Evolutionary conservation across 2,329 filamentous ascomycete genomes (phyloP).

Genomic region (Fonsecaea monophora): DNA sequence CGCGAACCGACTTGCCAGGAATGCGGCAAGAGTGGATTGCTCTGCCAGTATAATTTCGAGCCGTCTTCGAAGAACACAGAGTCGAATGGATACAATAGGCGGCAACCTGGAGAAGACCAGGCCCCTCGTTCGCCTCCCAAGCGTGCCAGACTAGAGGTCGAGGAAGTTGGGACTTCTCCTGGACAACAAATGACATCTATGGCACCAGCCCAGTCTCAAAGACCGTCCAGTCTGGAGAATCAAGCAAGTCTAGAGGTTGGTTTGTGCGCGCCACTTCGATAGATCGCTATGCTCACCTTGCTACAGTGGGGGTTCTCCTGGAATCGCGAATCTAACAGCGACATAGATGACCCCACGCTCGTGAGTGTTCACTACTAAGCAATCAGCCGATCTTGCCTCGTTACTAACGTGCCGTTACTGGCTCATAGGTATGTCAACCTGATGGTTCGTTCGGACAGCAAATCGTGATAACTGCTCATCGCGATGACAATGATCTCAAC

Average conservation of each 20-base stretch:
- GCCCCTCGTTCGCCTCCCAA: background rate
- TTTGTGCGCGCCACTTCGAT: background rate
- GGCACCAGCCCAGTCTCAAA: background rate
- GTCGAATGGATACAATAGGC: background rate
- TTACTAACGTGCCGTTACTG: background rate
- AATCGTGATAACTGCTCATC: background rate
- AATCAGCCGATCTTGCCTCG: background rate
- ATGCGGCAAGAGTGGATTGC: slow-evolving; percentile 5
- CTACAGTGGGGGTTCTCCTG: background rate
- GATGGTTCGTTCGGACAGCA: background rate
- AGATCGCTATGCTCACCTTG: background rate
- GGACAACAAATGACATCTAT: background rate
- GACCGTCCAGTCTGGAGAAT: background rate
- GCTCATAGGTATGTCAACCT: background rate
- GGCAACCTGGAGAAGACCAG: background rate
- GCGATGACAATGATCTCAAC: background rate
- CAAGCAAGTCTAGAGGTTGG: background rate
- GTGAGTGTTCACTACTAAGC: background rate
- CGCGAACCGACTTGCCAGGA: slow-evolving; percentile 6
- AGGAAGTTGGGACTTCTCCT: background rate
- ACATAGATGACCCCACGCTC: background rate
- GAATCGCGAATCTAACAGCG: background rate
- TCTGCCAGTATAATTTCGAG: slow-evolving; percentile 8
- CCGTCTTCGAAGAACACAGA: background rate
- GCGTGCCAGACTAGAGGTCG: background rate